Conservation (phyloP, 1,284 basidiomycete species). For the Mycena citricolor region DNA sequence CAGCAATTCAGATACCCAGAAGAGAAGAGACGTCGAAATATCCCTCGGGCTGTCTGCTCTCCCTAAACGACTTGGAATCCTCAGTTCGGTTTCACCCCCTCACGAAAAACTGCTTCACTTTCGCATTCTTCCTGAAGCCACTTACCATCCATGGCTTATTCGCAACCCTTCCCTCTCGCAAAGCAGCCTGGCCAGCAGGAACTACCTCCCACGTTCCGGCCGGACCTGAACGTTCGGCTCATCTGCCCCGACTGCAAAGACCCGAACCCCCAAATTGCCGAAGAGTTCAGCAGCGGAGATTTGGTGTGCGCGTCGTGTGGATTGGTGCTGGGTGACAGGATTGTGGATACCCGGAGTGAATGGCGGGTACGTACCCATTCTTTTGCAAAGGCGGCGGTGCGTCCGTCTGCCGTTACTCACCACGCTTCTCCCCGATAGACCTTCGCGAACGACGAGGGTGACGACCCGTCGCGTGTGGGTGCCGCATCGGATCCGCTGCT, state of each 20-base stretch:
- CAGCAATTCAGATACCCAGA: too few species aligned
- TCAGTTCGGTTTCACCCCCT: too few species aligned
- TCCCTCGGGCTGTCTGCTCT: too few species aligned
- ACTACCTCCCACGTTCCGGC: constrained; percentile 62
- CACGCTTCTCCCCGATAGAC: constrained; percentile 57
- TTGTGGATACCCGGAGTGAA: constrained; percentile 98
- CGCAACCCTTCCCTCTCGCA: constrained; percentile 74
- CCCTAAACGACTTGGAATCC: too few species aligned
- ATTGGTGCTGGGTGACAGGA: constrained; percentile 90
- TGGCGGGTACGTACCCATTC: constrained; percentile 76
- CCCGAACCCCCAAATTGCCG: constrained; percentile 91
- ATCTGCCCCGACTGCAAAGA: constrained; percentile 94
- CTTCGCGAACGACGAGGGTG: constrained; percentile 98
- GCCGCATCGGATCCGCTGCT: constrained; percentile 91
- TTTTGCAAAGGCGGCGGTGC: too few species aligned
- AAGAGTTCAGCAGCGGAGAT: constrained; percentile 97
- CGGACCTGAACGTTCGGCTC: constrained; percentile 86
- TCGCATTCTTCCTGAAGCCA: background rate
- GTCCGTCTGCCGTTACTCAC: constrained; percentile 25
- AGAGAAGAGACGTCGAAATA: too few species aligned
- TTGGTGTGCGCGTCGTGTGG: constrained; percentile 97
- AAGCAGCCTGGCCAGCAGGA: constrained; percentile 44
- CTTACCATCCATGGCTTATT: constrained; percentile 41
- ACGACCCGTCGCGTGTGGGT: constrained; percentile 99
- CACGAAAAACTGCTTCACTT: background rate